phyloP scores from a whole-genome alignment of 176 grass and related monocot genomes.

The Oropetium thomaeum region DNA sequence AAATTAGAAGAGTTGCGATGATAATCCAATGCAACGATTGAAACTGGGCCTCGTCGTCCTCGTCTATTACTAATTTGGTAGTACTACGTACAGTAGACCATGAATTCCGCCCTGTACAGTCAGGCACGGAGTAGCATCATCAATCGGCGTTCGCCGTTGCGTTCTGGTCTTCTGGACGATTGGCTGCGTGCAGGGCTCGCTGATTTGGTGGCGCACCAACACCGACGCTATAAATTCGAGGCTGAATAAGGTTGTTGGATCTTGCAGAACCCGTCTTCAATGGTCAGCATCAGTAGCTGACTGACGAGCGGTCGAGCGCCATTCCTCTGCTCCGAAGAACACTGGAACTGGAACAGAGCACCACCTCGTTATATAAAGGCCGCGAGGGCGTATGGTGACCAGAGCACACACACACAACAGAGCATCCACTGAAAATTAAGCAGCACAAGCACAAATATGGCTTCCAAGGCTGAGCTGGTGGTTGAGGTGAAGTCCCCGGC shows the following conservation, averaged over 20 bases:
- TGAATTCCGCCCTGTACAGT: background rate
- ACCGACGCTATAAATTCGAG: slow-evolving; percentile 48
- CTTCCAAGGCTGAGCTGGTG: slow-evolving; percentile 59
- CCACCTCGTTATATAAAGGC: slow-evolving; percentile 17
- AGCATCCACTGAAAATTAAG: background rate
- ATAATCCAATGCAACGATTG: background rate
- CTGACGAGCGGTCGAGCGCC: too few species aligned
- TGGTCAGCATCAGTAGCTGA: slow-evolving; percentile 31
- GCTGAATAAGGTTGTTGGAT: slow-evolving; percentile 42
- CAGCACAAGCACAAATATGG: slow-evolving; percentile 43
- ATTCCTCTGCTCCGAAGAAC: background rate
- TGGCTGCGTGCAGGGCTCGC: background rate
- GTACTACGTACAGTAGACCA: too few species aligned
- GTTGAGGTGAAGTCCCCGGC: slow-evolving; percentile 68
- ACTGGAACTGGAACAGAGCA: background rate
- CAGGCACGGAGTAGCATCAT: background rate
- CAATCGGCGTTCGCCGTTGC: background rate
- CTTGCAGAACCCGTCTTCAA: slow-evolving; percentile 30
- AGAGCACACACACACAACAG: background rate
- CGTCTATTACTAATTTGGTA: background rate
- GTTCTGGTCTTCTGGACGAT: background rate
- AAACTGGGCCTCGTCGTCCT: background rate
- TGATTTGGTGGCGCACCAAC: slow-evolving; percentile 28
- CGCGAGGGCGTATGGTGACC: slow-evolving; percentile 1
- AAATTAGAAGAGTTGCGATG: background rate